Percentiles rank a stretch among this genome's conserved stretches.
Evolutionary conservation across 2,329 filamentous ascomycete species (phyloP).

Genomic region (Huntiella abstrusa): DNA sequence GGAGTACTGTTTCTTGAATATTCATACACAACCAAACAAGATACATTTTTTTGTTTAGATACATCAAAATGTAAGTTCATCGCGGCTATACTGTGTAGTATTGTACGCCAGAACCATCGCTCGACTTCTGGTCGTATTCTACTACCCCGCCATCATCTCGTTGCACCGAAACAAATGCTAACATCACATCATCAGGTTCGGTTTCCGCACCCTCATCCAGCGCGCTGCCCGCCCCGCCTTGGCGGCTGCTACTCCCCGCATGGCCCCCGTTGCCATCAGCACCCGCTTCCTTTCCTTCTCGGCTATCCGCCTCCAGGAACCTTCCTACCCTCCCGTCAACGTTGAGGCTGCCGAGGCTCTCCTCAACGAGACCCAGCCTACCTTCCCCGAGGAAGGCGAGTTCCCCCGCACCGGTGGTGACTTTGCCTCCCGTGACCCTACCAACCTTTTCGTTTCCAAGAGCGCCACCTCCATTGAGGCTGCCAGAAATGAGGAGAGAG

Average conservation of each 20-base stretch:
- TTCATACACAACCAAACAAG: background rate
- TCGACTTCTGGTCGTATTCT: background rate
- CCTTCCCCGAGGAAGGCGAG: background rate
- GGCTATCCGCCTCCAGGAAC: background rate
- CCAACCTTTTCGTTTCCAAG: constrained; percentile 9
- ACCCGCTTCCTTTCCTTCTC: constrained; percentile 7
- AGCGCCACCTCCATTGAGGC: constrained; percentile 7
- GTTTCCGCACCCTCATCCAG: constrained; percentile 8
- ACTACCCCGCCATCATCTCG: no score
- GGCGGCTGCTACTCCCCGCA: constrained; percentile 2
- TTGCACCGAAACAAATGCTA: background rate
- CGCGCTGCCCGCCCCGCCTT: constrained; percentile 7
- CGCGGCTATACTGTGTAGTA: no score
- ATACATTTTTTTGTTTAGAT: no score
- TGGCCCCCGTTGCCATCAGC: background rate
- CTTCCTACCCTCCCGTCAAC: background rate
- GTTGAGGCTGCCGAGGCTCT: background rate
- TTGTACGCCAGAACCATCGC: background rate
- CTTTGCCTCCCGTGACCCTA: background rate
- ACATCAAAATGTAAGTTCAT: no score
- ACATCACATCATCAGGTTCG: constrained; percentile 6
- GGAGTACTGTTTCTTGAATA: background rate
- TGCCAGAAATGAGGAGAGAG: constrained; percentile 7
- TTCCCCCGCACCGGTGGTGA: background rate
- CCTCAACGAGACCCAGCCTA: background rate